phyloP scores from a whole-genome alignment of 2,329 filamentous ascomycete species.

The Pseudogymnoascus sp. region DNA sequence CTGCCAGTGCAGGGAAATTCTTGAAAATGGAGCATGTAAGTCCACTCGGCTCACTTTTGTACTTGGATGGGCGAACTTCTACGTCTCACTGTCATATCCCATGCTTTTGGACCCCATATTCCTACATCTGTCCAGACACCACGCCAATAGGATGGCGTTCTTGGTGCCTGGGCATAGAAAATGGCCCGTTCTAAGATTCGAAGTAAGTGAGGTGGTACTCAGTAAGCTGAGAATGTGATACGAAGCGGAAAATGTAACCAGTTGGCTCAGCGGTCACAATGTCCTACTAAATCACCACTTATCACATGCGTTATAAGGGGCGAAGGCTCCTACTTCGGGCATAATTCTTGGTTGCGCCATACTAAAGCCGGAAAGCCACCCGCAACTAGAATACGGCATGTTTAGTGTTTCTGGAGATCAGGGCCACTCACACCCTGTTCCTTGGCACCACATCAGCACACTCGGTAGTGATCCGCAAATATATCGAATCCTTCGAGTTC shows the following conservation, averaged over 20 bases:
- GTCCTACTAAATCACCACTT: background rate
- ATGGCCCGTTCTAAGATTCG: background rate
- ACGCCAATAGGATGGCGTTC: background rate
- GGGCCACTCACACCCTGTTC: background rate
- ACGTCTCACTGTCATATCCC: background rate
- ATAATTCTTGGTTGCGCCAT: background rate
- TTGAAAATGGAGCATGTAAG: background rate
- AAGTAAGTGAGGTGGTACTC: background rate
- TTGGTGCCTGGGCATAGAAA: background rate
- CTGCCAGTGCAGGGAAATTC: background rate
- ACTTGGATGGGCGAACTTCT: background rate
- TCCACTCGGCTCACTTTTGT: background rate
- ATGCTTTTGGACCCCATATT: background rate
- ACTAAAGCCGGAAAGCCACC: background rate
- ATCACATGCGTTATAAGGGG: background rate
- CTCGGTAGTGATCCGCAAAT: background rate
- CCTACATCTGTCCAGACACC: background rate
- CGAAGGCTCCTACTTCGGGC: background rate
- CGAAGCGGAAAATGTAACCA: background rate
- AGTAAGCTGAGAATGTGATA: background rate
- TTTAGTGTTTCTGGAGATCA: background rate
- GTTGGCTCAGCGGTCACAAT: background rate
- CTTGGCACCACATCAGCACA: background rate
- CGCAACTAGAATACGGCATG: background rate
- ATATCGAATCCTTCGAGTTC: background rate